These are phyloP conservation scores for Pinus albicaulis DNA, from an alignment of 75 land plant species.

Conservation along the genomic window DNA sequence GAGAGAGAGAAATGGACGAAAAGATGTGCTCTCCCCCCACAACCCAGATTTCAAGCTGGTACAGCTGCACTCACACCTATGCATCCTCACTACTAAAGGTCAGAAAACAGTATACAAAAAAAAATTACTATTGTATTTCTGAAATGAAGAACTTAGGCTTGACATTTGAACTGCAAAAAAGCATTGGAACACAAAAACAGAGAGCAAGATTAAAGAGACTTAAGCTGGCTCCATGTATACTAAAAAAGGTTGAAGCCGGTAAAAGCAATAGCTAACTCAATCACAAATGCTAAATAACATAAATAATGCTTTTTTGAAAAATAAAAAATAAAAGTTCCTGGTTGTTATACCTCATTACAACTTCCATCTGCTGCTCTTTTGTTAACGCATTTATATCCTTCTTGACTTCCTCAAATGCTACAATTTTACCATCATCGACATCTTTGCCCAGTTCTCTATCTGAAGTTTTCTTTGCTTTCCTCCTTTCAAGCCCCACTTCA, in stretches of 20 bases:
- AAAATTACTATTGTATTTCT: no score
- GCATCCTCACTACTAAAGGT: no score
- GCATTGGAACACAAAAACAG: background rate
- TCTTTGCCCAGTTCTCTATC: constrained; percentile 6
- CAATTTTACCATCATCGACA: constrained; percentile 17
- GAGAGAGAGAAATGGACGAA: no score
- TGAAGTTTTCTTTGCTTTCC: background rate
- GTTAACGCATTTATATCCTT: constrained; percentile 73
- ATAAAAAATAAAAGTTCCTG: background rate
- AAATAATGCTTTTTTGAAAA: background rate
- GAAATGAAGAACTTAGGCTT: no score
- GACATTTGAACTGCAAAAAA: background rate
- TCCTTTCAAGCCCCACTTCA: background rate
- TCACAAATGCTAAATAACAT: background rate
- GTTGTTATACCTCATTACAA: constrained; percentile 58
- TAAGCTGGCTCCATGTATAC: background rate
- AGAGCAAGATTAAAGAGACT: background rate
- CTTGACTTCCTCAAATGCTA: constrained; percentile 50
- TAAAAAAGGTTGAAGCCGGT: background rate
- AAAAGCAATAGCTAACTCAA: background rate
- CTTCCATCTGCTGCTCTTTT: constrained; percentile 85
- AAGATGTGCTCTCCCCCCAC: no score
- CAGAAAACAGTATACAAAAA: no score
- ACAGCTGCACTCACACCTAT: no score
- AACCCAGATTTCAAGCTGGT: no score